phyloP scores from a whole-genome alignment of 768 basidiomycete genomes.

The Lactifluus pinguis region DNA sequence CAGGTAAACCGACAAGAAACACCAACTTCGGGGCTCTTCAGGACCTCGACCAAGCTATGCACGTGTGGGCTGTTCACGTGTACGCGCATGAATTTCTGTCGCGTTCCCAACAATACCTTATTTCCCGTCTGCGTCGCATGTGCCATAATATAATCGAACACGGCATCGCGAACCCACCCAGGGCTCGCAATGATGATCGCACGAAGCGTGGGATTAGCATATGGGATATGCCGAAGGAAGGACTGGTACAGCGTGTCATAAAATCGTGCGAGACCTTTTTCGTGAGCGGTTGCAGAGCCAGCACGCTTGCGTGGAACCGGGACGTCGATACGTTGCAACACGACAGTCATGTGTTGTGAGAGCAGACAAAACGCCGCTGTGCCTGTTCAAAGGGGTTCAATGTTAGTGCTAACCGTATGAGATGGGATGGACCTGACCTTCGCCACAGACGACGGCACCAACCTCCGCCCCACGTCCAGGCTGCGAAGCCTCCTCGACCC shows the following conservation, averaged over 20 bases:
- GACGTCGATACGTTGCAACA: conserved; percentile 82
- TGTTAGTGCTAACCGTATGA: neutral
- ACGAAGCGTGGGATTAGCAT: conserved; percentile 55
- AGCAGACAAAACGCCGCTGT: conserved; percentile 89
- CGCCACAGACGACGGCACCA: conserved; percentile 91
- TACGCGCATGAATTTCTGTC: conserved; percentile 82
- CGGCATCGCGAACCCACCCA: conserved; percentile 88
- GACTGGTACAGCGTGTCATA: conserved; percentile 79
- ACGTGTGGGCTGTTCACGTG: conserved; percentile 93
- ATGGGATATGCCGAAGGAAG: conserved; percentile 87
- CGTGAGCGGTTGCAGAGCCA: conserved; percentile 76
- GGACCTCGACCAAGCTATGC: conserved; percentile 87
- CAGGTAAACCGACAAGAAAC: neutral
- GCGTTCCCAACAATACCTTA: conserved; percentile 68
- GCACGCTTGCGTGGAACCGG: conserved; percentile 85
- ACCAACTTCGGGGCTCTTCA: conserved; percentile 86
- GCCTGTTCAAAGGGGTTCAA: conserved; percentile 30
- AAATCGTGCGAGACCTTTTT: conserved; percentile 83
- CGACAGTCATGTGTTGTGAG: conserved; percentile 94
- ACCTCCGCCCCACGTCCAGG: conserved; percentile 96
- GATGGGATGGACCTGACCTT: conserved; percentile 41
- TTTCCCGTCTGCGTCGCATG: conserved; percentile 78
- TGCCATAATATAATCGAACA: conserved; percentile 72
- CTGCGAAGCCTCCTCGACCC: conserved; percentile 81
- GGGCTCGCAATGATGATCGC: conserved; percentile 96